phyloP scores from a whole-genome alignment of 305 asterid species.

The Fraxinus greggii region DNA sequence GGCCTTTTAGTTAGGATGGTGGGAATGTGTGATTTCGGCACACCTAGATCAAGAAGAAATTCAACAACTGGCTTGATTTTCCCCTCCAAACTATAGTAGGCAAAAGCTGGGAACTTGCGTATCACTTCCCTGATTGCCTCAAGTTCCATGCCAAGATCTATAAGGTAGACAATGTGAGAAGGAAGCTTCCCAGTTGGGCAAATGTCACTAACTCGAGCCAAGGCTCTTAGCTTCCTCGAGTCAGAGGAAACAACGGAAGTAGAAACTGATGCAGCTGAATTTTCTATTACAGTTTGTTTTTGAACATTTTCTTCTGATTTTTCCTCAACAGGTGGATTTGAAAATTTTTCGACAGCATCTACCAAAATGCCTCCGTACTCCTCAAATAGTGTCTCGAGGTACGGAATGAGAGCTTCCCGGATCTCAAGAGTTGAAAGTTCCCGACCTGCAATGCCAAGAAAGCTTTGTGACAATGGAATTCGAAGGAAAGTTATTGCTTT shows the following conservation, averaged over 20 bases:
- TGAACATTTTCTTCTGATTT: slow-evolving; percentile 40
- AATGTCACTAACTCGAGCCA: slow-evolving; percentile 72
- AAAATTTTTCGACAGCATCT: slow-evolving; percentile 71
- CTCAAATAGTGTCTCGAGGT: slow-evolving; percentile 69
- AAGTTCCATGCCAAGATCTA: slow-evolving; percentile 88
- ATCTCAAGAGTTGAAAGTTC: slow-evolving; percentile 94
- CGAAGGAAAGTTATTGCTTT: slow-evolving; percentile 1
- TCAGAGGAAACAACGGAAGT: slow-evolving; percentile 41
- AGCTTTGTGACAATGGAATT: slow-evolving; percentile 6
- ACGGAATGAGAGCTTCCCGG: slow-evolving; percentile 82
- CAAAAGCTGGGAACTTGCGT: slow-evolving; percentile 87
- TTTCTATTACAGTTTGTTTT: slow-evolving; percentile 39
- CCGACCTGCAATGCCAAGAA: slow-evolving; percentile 55
- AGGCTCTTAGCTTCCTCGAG: slow-evolving; percentile 63
- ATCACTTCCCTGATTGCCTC: slow-evolving; percentile 61
- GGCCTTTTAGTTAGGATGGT: slow-evolving; percentile 77
- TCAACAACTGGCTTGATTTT: slow-evolving; percentile 84
- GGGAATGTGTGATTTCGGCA: slow-evolving; percentile 65
- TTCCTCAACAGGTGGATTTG: slow-evolving; percentile 60
- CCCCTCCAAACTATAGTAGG: slow-evolving; percentile 87
- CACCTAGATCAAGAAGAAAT: slow-evolving; percentile 78
- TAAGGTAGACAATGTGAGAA: slow-evolving; percentile 65
- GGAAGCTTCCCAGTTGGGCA: slow-evolving; percentile 68
- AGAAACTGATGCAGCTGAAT: slow-evolving; percentile 39
- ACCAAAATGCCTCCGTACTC: slow-evolving; percentile 64